Conservation (phyloP, 2,329 filamentous ascomycete species). For the Apiospora rasikravindrae region DNA sequence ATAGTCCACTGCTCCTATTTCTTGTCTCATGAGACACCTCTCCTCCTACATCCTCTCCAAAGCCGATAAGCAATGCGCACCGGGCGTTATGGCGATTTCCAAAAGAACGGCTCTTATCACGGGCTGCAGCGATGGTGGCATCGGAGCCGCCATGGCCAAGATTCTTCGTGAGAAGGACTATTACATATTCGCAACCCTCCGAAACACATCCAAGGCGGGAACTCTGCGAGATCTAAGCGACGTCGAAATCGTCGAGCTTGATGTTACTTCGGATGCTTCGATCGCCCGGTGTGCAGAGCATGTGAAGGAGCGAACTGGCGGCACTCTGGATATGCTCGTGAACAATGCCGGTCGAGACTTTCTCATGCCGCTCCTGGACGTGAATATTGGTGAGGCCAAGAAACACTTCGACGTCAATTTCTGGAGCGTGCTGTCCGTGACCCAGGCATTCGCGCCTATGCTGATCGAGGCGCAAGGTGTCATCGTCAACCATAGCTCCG, state of each 20-base stretch:
- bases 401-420: constrained; percentile 48
- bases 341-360: constrained; percentile 18
- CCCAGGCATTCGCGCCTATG: constrained; percentile 43
- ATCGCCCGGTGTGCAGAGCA: constrained; percentile 1
- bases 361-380: constrained; percentile 14
- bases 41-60: too few relatives aligned
- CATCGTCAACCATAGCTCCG: constrained; percentile 32
- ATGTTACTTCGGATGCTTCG: constrained; percentile 8
- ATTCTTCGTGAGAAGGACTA: constrained; percentile 20
- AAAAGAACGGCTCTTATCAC: constrained; percentile 20
- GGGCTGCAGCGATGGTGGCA: constrained; percentile 21
- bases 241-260: constrained; percentile 12
- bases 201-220: constrained; percentile 18
- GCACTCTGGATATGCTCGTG: constrained; percentile 21
- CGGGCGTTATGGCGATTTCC: too few relatives aligned
- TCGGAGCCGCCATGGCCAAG: constrained; percentile 20
- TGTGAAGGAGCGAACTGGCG: constrained; percentile 12
- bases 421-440: constrained; percentile 42
- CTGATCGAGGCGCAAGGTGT: constrained; percentile 35
- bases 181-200: constrained; percentile 21
- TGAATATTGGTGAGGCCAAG: not conserved
- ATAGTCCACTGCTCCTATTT: not conserved
- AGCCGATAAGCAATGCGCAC: too few relatives aligned
- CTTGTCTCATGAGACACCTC: not conserved
- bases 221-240: not conserved